Base-by-base conservation (phyloP, 2,329 filamentous ascomycete genomes). In the Penicillium sp. region DNA sequence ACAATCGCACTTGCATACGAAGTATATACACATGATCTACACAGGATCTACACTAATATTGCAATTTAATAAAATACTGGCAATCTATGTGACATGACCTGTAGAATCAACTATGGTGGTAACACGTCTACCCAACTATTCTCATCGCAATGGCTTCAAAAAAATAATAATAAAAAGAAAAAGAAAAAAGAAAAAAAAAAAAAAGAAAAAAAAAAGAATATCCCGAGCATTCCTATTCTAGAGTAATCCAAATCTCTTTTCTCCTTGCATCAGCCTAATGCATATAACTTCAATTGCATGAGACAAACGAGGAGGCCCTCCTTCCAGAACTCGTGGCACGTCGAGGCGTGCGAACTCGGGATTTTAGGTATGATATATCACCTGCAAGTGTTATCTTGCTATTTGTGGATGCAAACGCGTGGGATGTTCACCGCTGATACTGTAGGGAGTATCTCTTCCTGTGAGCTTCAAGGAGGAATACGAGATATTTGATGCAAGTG, bases 191-290 rank as follows among this genome's bases (percentile, higher is more conserved):
- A 31, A 5, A 1, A 5, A 12, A 10, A 2, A 29, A 10, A 29
- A 10, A 31, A 33, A 13, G 6, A 31, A 13, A 4, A 33, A 33
- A 33, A 0, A 29, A 2, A 33, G 6, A 33, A 33, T 15, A 12
- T 12, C 1, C 12, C 6, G 12, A 3, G 31, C 43, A 19, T 13
- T 45, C 27, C 25, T 33, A 15, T 33, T 45, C 25, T 42, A 17
- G 21, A 42, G 7, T 17, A 19, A 45, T 45, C 25, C 10, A 25
- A 45, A 12, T 13, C 12, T 12, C 15, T 7, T 10, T 27, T 36
- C 49, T 33, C 49, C 49, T 51, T 51, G 27, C 49, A 43, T 51
- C 38, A 27, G 19, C 10, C 27, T 25, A 51, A 43, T 43, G 36
- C 36, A 43, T 43, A 36, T 1, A 25, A 19, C 15, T 35, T 35